Percentiles rank a stretch among this genome's conserved stretches.
Conservation (phyloP, 805 yeast species). For the Candida ovalis region DNA sequence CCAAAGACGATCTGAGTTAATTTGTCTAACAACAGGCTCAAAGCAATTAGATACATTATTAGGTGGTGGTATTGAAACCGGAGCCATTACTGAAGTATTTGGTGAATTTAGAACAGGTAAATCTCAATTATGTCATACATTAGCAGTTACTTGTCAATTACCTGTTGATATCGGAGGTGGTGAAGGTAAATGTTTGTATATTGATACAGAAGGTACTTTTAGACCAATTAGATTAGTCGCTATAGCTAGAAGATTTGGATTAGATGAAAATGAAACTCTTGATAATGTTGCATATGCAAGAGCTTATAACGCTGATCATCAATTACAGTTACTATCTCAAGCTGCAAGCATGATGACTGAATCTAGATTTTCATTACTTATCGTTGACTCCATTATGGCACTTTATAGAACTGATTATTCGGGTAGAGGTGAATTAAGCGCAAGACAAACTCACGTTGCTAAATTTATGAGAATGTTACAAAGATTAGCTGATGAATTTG, state of each 20-base stretch:
- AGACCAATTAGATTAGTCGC: constrained; percentile 87
- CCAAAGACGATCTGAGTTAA: constrained; percentile 81
- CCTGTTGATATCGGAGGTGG: constrained; percentile 98
- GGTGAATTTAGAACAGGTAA: constrained; percentile 98
- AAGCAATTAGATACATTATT: constrained; percentile 86
- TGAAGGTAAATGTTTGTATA: constrained; percentile 93
- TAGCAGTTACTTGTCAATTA: constrained; percentile 94
- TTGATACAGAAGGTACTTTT: constrained; percentile 97
- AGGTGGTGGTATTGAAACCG: constrained; percentile 97
- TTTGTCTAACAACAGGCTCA: constrained; percentile 93
- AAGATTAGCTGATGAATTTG: constrained; percentile 94
- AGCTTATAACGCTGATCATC: constrained; percentile 97
- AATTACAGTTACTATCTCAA: constrained; percentile 74
- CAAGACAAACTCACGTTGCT: constrained; percentile 92
- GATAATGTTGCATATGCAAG: constrained; percentile 97
- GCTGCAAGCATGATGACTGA: constrained; percentile 97
- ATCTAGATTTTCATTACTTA: constrained; percentile 80
- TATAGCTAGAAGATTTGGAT: constrained; percentile 86
- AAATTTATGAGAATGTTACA: constrained; percentile 88
- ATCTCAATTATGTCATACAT: constrained; percentile 93
- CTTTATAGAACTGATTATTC: constrained; percentile 90
- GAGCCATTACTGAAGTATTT: constrained; percentile 91
- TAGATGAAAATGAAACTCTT: constrained; percentile 89
- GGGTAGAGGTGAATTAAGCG: constrained; percentile 94
- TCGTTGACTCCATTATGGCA: constrained; percentile 98